A percentile compares a stretch with the other conserved stretches of the same genome.
phyloP scores from a whole-genome alignment of 2,329 filamentous ascomycete genomes.

The Colletotrichum tropicicola region DNA sequence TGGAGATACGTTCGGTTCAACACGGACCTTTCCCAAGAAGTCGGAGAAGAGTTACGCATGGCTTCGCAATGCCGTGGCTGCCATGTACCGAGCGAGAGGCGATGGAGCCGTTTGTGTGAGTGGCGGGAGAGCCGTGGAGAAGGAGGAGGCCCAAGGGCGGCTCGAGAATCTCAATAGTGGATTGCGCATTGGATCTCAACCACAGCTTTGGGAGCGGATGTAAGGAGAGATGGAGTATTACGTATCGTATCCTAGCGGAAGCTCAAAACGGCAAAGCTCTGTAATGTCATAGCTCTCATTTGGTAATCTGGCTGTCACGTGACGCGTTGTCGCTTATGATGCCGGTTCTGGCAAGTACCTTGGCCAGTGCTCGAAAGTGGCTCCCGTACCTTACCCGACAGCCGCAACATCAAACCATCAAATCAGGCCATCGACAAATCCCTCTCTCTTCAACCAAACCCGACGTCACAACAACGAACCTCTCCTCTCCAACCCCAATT shows the following conservation, averaged over 20 bases:
- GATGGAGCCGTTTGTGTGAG: background rate
- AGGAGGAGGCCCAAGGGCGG: no score
- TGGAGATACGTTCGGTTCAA: background rate
- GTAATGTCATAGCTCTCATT: slow-evolving; percentile 24
- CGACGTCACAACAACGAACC: slow-evolving; percentile 31
- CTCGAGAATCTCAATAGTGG: no score
- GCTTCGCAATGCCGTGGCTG: slow-evolving; percentile 1
- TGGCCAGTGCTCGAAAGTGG: slow-evolving; percentile 29
- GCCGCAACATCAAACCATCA: slow-evolving; percentile 41
- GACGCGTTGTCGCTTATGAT: slow-evolving; percentile 22
- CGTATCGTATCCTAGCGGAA: background rate
- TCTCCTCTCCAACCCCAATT: slow-evolving; percentile 34
- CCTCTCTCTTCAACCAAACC: slow-evolving; percentile 44
- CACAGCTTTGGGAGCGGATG: background rate
- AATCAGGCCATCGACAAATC: slow-evolving; percentile 60
- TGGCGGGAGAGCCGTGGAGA: background rate
- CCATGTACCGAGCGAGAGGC: background rate
- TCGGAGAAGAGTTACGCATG: background rate
- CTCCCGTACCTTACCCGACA: slow-evolving; percentile 29
- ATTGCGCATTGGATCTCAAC: background rate
- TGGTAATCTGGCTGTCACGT: slow-evolving; percentile 21
- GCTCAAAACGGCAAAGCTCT: background rate
- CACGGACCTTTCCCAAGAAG: slow-evolving; percentile 12
- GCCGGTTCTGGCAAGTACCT: slow-evolving; percentile 33
- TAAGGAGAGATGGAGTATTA: background rate